These are phyloP conservation scores for Sclerotinia trifoliorum DNA, from an alignment of 2,329 filamentous ascomycete species.

Conservation along the genomic window DNA sequence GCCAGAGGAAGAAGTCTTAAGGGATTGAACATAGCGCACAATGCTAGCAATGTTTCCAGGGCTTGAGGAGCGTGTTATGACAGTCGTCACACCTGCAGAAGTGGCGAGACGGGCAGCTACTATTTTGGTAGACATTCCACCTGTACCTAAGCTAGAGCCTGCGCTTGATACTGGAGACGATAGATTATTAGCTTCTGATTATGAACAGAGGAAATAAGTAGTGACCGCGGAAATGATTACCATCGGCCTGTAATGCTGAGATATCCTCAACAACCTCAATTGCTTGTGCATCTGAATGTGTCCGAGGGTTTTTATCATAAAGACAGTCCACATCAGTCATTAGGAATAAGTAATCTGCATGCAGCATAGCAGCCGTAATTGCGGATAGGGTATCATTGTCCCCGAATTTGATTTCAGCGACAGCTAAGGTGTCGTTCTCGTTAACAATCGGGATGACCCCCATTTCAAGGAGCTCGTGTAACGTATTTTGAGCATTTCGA, in stretches of 20 bases:
- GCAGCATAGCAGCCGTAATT: conserved; percentile 95
- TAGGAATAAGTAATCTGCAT: conserved; percentile 92
- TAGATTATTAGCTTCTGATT: not conserved
- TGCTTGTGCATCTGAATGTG: conserved; percentile 77
- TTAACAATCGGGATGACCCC: conserved; percentile 98
- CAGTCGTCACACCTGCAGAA: conserved; percentile 89
- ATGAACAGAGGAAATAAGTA: not conserved
- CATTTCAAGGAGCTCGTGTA: conserved; percentile 86
- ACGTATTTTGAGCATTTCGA: conserved; percentile 93
- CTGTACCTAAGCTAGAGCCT: conserved; percentile 85
- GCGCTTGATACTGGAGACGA: conserved; percentile 69
- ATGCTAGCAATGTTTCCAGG: conserved; percentile 90
- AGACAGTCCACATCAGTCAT: conserved; percentile 99
- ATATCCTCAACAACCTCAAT: conserved; percentile 96
- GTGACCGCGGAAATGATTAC: conserved; percentile 42
- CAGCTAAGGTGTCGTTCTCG: conserved; percentile 95
- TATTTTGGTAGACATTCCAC: conserved; percentile 97
- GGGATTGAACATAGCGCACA: conserved; percentile 72
- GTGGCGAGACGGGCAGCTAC: conserved; percentile 88
- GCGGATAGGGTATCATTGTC: conserved; percentile 98
- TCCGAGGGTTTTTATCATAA: conserved; percentile 92
- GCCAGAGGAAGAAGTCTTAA: conserved; percentile 42
- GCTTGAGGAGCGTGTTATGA: conserved; percentile 92
- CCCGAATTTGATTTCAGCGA: conserved; percentile 98
- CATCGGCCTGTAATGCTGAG: conserved; percentile 74